phyloP scores from a whole-genome alignment of 495 filamentous ascomycete species.

The Penicillium argentinense region DNA sequence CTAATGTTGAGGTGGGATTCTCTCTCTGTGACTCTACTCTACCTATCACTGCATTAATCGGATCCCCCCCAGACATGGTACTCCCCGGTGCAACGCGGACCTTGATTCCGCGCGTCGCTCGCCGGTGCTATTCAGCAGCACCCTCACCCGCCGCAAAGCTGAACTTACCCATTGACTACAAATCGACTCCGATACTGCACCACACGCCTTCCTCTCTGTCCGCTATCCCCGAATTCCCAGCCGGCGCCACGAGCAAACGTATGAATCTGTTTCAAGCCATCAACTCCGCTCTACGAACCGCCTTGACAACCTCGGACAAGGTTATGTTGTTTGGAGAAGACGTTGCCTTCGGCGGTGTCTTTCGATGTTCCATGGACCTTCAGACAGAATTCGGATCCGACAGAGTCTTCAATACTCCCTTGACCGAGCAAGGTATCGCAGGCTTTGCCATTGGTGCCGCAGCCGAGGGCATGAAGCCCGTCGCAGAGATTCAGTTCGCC shows the following conservation, averaged over 20 bases:
- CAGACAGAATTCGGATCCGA: conserved; percentile 82
- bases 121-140: conserved; percentile 27
- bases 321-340: conserved; percentile 95
- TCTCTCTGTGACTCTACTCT: conserved; percentile 1
- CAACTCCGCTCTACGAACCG: conserved; percentile 81
- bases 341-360: conserved; percentile 95
- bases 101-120: conserved; percentile 12
- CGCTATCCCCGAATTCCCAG: conserved; percentile 62
- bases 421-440: conserved; percentile 92
- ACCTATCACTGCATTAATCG: not conserved
- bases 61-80: conserved; percentile 9
- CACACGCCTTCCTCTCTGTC: conserved; percentile 72
- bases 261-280: conserved; percentile 92
- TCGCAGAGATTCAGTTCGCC: conserved; percentile 97
- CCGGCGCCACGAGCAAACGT: conserved; percentile 68
- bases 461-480: conserved; percentile 86
- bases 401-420: conserved; percentile 93
- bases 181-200: conserved; percentile 74
- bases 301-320: conserved; percentile 79
- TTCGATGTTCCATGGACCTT: conserved; percentile 90
- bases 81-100: conserved; percentile 13
- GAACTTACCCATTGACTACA: conserved; percentile 88
- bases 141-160: conserved; percentile 56
- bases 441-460: conserved; percentile 92
- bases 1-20: not conserved